These are phyloP conservation scores for Ogataea zsoltii DNA, from an alignment of 805 yeast species.

Conservation along the genomic window DNA sequence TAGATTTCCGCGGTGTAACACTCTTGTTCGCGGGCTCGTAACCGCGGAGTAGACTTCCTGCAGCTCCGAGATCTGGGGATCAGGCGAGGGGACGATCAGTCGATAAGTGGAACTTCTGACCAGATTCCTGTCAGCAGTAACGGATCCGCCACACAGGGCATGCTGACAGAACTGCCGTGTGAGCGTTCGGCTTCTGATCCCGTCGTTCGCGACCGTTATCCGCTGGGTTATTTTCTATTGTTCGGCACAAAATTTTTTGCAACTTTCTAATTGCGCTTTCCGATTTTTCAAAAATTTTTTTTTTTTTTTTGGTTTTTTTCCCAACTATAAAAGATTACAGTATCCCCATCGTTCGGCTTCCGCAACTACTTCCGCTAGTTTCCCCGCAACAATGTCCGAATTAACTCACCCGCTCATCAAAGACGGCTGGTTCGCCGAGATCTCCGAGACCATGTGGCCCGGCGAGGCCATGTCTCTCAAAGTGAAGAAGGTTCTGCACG, in stretches of 20 bases:
- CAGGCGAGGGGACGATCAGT: neutral
- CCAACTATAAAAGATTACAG: too few species aligned
- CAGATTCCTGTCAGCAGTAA: too few species aligned
- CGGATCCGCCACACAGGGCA: too few species aligned
- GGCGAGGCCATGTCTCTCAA: slow-evolving; percentile 95
- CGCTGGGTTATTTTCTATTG: too few species aligned
- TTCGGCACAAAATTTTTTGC: too few species aligned
- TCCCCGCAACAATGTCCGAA: slow-evolving; percentile 27
- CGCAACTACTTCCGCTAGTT: too few species aligned
- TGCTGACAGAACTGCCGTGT: too few species aligned
- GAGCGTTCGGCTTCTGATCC: too few species aligned
- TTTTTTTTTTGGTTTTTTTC: neutral
- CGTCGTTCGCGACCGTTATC: neutral
- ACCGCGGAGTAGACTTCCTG: neutral
- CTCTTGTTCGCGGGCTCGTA: slow-evolving; percentile 1
- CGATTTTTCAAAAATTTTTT: neutral
- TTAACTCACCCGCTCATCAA: slow-evolving; percentile 57
- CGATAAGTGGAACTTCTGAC: neutral
- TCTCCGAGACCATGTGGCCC: slow-evolving; percentile 97
- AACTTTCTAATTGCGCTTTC: neutral
- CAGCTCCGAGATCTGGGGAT: neutral
- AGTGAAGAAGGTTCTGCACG: slow-evolving; percentile 84
- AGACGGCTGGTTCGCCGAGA: slow-evolving; percentile 97
- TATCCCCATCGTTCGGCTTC: too few species aligned
- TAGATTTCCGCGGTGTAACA: slow-evolving; percentile 8